phyloP scores from a whole-genome alignment of 352 stramenopile genomes.

The Globisporangium cylindrosporum region DNA sequence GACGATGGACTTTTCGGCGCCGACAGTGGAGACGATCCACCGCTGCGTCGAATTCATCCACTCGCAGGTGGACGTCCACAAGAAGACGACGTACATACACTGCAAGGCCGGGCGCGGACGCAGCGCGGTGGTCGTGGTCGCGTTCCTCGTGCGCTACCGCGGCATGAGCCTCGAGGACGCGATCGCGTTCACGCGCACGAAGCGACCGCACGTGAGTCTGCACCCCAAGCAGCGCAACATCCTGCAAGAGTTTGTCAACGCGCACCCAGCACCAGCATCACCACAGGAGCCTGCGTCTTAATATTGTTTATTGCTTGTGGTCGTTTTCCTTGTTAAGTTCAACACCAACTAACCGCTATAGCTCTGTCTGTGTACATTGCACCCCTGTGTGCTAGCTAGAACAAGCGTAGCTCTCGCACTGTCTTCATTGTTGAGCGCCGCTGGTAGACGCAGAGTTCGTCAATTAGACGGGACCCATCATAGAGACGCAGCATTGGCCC shows the following conservation, averaged over 20 bases:
- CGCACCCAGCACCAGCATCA: not conserved
- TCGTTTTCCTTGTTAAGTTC: not conserved
- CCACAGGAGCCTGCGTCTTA: not conserved
- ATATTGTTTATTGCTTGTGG: not conserved
- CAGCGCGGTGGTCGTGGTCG: constrained; percentile 71
- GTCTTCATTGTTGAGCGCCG: not conserved
- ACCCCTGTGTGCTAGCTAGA: not conserved
- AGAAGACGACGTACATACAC: constrained; percentile 75
- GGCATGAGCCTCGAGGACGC: constrained; percentile 53
- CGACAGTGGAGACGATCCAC: constrained; percentile 59
- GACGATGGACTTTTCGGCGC: constrained; percentile 66
- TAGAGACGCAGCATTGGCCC: not conserved
- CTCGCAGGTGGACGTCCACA: constrained; percentile 42
- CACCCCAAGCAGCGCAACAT: constrained; percentile 58
- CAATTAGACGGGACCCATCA: not conserved
- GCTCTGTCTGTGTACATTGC: not conserved
- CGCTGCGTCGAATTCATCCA: constrained; percentile 67
- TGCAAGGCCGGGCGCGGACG: constrained; percentile 77
- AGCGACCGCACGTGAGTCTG: constrained; percentile 64
- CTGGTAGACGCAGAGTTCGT: not conserved
- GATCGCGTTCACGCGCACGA: constrained; percentile 45
- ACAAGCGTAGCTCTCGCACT: not conserved
- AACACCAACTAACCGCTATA: not conserved
- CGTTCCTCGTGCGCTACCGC: constrained; percentile 65
- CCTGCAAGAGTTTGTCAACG: constrained; percentile 35